A percentile compares a stretch with the other conserved stretches of the same genome.
phyloP scores from a whole-genome alignment of 495 filamentous ascomycete genomes.

The Echria macrotheca region DNA sequence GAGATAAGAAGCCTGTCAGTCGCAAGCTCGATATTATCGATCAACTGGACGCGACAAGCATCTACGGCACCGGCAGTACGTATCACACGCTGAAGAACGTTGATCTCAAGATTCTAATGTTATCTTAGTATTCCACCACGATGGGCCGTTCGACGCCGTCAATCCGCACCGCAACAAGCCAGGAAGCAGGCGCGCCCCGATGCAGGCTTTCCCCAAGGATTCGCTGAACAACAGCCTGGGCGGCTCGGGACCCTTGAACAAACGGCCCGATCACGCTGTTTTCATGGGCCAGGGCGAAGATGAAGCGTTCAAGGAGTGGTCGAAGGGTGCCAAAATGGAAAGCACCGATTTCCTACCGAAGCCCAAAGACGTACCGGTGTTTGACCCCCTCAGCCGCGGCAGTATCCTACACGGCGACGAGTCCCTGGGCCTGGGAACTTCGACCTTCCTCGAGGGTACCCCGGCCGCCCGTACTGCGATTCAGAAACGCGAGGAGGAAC shows the following conservation, averaged over 20 bases:
- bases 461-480: slow-evolving; percentile 83
- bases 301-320: slow-evolving; percentile 83
- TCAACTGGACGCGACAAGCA: slow-evolving; percentile 93
- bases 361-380: slow-evolving; percentile 39
- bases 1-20: slow-evolving; percentile 51
- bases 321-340: slow-evolving; percentile 25
- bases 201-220: slow-evolving; percentile 92
- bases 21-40: slow-evolving; percentile 89
- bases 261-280: slow-evolving; percentile 72
- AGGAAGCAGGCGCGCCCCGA: slow-evolving; percentile 76
- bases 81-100: slow-evolving; percentile 15
- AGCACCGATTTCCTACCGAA: background rate
- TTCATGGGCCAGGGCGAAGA: slow-evolving; percentile 72
- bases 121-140: slow-evolving; percentile 88
- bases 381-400: slow-evolving; percentile 46
- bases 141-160: slow-evolving; percentile 96
- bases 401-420: slow-evolving; percentile 79
- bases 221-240: slow-evolving; percentile 89
- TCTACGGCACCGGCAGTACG: slow-evolving; percentile 92
- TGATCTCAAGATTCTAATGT: slow-evolving; percentile 12
- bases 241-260: slow-evolving; percentile 78
- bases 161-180: slow-evolving; percentile 93
- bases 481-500: slow-evolving; percentile 66
- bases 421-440: slow-evolving; percentile 81
- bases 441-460: slow-evolving; percentile 92